Base-by-base conservation (phyloP, 169 alveolate species). In the Plasmodium billcollinsi region DNA sequence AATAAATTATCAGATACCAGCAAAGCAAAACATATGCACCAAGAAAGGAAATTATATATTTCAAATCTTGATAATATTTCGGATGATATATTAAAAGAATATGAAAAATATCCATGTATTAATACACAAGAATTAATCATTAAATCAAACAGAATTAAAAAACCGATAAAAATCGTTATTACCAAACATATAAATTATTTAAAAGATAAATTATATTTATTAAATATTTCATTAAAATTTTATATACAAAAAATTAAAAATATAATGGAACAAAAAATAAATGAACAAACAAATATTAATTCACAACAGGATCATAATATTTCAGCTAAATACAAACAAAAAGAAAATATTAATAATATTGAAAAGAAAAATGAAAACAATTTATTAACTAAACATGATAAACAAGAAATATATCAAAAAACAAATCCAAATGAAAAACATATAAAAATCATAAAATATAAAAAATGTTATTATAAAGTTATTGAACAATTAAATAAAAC, bases 21-120 rank as follows among this genome's bases (percentile, higher is more conserved):
- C 52, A 76, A 76, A 76, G 66, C 89, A 52, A 76, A 76, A 14
- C 89, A 76, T 26, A 76, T 76, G 89, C 74, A 76, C 54, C 89
- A 76, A 56, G 89, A 76, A 58, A 76, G 89, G 50, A 76, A 76
- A n/a, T 76, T 76, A 58, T 76, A 76, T 65, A 65, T 76, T 26
- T 76, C 89, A 2, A 54, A 76, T 12, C 29, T 76, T 24, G 76
- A 50, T 12, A 76, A 15, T 56, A 65, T 76, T 5, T 76, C 89
- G 8, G 89, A 76, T 76, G 89, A 76, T 63, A 76, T 76, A 47
- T 50, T 76, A 65, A 76, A 14, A 65, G 89, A 63, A 45, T 76
- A 76, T 76, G 78, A 43, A 76, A 21, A n/a, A 14, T 63, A 67
- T 24, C 29, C 33, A 18, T 66, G 50, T 69, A 47, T 76, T 63